Evolutionary conservation across 2,329 filamentous ascomycete genomes (phyloP).

Genomic region (Colletotrichum nymphaeae): DNA sequence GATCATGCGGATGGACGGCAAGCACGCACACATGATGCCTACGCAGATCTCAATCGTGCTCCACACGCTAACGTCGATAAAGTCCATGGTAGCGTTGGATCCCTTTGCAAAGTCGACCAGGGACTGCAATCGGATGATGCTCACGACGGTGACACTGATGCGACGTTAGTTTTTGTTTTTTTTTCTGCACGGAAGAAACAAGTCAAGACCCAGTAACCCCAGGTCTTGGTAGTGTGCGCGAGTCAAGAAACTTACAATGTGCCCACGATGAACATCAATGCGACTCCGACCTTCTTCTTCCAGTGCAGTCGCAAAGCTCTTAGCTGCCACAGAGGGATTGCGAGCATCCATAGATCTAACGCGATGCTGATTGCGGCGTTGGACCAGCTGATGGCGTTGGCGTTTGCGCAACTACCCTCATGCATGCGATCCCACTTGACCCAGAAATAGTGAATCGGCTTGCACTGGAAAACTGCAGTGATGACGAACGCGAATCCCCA

Average conservation of each 20-base stretch:
- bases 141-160: constrained; percentile 42
- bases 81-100: constrained; percentile 40
- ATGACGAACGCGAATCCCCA: constrained; percentile 53
- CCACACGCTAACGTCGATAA: constrained; percentile 43
- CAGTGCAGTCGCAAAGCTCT: constrained; percentile 50
- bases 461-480: constrained; percentile 57
- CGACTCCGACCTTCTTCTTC: constrained; percentile 56
- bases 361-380: constrained; percentile 60
- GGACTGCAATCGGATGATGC: constrained; percentile 42
- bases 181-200: too few relatives aligned
- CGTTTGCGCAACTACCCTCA: constrained; percentile 56
- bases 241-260: constrained; percentile 44
- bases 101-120: constrained; percentile 40
- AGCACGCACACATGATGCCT: constrained; percentile 49
- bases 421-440: constrained; percentile 59
- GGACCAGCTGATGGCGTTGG: constrained; percentile 57
- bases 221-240: not conserved
- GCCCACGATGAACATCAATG: constrained; percentile 58
- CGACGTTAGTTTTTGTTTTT: not conserved
- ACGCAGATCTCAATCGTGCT: constrained; percentile 50
- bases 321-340: constrained; percentile 56
- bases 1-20: constrained; percentile 46
- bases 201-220: not conserved
- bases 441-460: constrained; percentile 61
- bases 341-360: constrained; percentile 60